phyloP scores from a whole-genome alignment of 2,329 filamentous ascomycete species.

The Cryphonectria radicalis region DNA sequence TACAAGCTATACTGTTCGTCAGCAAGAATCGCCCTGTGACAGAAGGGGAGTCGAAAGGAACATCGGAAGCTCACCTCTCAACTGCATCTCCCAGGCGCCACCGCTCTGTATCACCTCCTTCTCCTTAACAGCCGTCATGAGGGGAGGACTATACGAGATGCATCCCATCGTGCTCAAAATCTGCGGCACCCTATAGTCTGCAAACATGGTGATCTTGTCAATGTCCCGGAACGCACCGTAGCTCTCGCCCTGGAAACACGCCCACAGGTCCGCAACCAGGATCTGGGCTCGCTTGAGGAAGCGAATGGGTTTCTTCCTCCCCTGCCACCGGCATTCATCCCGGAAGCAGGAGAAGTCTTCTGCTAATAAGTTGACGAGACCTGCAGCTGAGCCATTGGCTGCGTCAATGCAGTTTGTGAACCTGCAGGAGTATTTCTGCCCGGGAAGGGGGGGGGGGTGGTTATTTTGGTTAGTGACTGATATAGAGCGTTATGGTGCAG shows the following conservation, averaged over 20 bases:
- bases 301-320: constrained; percentile 69
- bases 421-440: constrained; percentile 74
- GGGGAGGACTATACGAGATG: constrained; percentile 78
- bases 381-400: constrained; percentile 79
- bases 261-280: constrained; percentile 94
- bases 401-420: constrained; percentile 74
- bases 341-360: constrained; percentile 83
- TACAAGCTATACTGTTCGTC: constrained; percentile 64
- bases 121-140: constrained; percentile 71
- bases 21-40: neutral
- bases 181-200: constrained; percentile 95
- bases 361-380: constrained; percentile 83
- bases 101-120: constrained; percentile 71
- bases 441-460: constrained; percentile 8
- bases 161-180: constrained; percentile 84
- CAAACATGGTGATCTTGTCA: constrained; percentile 97
- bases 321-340: constrained; percentile 78
- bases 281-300: constrained; percentile 96
- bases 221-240: constrained; percentile 89
- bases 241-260: constrained; percentile 81
- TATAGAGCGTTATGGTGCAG: neutral
- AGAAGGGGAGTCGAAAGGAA: neutral
- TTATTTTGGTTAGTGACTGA: constrained; percentile 26
- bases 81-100: constrained; percentile 79
- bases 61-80: constrained; percentile 65